phyloP scores from a whole-genome alignment of 176 grass and related monocot genomes.

The Aegilops bicornis region DNA sequence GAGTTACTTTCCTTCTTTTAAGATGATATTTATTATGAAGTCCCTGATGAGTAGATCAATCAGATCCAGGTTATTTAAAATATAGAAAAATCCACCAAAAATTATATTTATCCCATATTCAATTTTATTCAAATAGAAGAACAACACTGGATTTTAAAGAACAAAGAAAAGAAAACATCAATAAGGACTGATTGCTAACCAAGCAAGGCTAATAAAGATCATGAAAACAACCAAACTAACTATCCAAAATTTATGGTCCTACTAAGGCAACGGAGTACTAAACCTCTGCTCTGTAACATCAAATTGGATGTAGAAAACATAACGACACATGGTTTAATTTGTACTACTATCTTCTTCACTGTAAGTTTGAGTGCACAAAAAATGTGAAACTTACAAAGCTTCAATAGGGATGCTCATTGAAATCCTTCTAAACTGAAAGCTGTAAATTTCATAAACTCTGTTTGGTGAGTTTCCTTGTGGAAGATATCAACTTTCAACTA shows the following conservation, averaged over 20 bases:
- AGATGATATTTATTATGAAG: neutral
- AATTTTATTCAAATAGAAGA: neutral
- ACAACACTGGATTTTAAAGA: neutral
- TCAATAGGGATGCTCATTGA: neutral
- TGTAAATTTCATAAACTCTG: neutral
- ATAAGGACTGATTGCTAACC: neutral
- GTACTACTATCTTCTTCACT: neutral
- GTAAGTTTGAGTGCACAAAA: neutral
- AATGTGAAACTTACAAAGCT: neutral
- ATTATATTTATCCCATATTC: neutral
- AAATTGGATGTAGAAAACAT: neutral
- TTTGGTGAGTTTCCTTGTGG: neutral
- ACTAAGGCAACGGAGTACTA: neutral
- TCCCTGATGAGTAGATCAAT: neutral
- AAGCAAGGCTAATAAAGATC: neutral
- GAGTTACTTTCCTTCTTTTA: conserved; percentile 2
- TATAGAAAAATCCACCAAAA: neutral
- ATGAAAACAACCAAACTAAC: neutral
- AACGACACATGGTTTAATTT: neutral
- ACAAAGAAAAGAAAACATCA: neutral
- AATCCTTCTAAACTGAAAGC: neutral
- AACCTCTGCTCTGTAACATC: neutral
- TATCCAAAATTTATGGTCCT: neutral
- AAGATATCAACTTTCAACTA: neutral
- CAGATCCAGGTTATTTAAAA: neutral